Base-by-base conservation (phyloP, 495 filamentous ascomycete species). In the Penicillium ochrochloron region DNA sequence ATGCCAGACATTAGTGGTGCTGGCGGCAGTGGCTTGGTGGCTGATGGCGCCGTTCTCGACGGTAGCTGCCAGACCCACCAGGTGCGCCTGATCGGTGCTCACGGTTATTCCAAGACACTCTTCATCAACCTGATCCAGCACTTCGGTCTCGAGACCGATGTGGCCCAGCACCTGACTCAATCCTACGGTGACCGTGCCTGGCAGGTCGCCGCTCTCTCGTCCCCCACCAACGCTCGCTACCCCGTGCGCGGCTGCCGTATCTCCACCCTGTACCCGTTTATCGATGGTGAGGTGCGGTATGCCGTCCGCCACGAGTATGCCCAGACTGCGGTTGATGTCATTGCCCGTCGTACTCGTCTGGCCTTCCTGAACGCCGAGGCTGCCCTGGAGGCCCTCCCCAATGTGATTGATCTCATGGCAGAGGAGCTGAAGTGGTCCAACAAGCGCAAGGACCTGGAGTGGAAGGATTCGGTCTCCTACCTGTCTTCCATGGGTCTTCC, bases 121-220 rank as follows among this genome's bases (percentile, higher is more conserved):
- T 99, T 98, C 79, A 99, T 99, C 86, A 94, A 96, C 78, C 83
- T 99, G 12, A 97, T 99, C 75, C 95, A 99, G 75, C 93, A 97
- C 79, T 98, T 92, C 73, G 95, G 95, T 63, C 78, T 99, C 63
- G 95, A 98, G 77, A 97, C 92, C 46, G 93, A 96, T 68, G 94
- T 98, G 21, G 95, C 95, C 17, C 89, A 92, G 78, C 93, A 99
- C 76, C 84, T 99, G 21, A 90, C 90, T 2, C 83, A 88, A 64
- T 91, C 93, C 46, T 99, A 98, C 73, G 95, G 95, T 69, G 95
- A 98, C 78, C 88, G 95, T 33, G 93, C 95, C 27, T 98, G 95
- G 95, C 92, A 92, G 21, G 95, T 99, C 15, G 95, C 92, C 11
- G 89, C 91, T 15, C 80, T 99, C 41, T 94, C 89, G 62, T 81